phyloP scores from a whole-genome alignment of 2,329 filamentous ascomycete species.

The Epichloe sibirici region DNA sequence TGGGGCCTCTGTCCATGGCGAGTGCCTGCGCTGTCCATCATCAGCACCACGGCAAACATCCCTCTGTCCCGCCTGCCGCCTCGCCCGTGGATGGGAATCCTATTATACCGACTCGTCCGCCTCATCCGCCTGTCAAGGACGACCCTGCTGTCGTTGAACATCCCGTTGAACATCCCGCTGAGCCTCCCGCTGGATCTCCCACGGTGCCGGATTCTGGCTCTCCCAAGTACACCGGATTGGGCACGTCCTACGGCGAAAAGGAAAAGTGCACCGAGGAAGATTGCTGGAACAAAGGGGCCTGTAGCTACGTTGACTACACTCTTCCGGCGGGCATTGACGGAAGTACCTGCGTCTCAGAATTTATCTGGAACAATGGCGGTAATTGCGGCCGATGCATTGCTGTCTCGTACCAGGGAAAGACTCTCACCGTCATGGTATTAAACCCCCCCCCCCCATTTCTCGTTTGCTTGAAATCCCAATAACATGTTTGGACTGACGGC shows the following conservation, averaged over 20 bases:
- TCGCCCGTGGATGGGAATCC: no score
- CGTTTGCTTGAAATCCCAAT: no score
- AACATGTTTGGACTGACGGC: neutral
- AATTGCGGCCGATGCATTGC: neutral
- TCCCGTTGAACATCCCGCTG: fast-evolving
- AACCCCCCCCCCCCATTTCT: neutral
- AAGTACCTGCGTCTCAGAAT: neutral
- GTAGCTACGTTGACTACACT: neutral
- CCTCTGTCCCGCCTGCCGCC: no score
- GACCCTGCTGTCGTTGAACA: no score
- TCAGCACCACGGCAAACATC: no score
- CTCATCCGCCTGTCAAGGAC: neutral
- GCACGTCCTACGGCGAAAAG: neutral
- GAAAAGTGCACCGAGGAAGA: neutral
- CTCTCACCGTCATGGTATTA: neutral
- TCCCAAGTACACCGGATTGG: neutral
- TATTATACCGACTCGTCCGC: no score
- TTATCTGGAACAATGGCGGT: neutral
- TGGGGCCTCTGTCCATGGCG: neutral
- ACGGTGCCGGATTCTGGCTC: no score
- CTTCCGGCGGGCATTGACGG: neutral
- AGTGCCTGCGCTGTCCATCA: neutral
- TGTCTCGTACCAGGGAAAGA: neutral
- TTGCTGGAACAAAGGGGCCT: neutral
- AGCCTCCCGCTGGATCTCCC: no score